These are phyloP conservation scores for Guyanaporus albipodus DNA, from an alignment of 768 basidiomycete species.

Conservation along the genomic window DNA sequence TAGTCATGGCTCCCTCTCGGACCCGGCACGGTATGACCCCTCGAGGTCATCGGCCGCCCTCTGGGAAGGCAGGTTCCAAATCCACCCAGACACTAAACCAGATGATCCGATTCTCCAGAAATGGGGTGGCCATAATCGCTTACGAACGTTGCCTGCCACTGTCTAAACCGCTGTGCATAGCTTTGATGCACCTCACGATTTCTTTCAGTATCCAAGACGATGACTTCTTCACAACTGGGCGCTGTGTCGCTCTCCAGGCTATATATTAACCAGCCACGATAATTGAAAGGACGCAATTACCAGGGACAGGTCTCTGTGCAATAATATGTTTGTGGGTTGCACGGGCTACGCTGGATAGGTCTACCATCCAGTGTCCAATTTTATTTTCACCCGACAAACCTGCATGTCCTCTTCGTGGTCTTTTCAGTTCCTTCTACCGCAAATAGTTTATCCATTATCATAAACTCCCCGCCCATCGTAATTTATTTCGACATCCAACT, in stretches of 20 bases:
- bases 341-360: neutral
- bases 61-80: constrained; percentile 80
- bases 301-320: constrained; percentile 12
- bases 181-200: neutral
- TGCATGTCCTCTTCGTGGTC: neutral
- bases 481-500: constrained; percentile 11
- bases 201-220: neutral
- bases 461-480: constrained; percentile 10
- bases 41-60: constrained; percentile 78
- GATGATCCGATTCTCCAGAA: constrained; percentile 51
- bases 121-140: constrained; percentile 27
- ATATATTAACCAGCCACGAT: constrained; percentile 10
- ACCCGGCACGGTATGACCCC: constrained; percentile 74
- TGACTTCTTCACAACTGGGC: constrained; percentile 3
- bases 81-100: constrained; percentile 79
- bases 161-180: constrained; percentile 11
- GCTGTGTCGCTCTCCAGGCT: constrained; percentile 4
- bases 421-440: constrained; percentile 3
- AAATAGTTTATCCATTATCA: constrained; percentile 24
- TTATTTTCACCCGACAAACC: neutral
- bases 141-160: constrained; percentile 12
- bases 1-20: constrained; percentile 54
- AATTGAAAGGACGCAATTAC: constrained; percentile 4
- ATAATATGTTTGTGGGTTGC: neutral
- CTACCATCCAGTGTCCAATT: neutral